Evolutionary conservation across 805 yeast species (phyloP).

Genomic region (Ogataea methylovora): DNA sequence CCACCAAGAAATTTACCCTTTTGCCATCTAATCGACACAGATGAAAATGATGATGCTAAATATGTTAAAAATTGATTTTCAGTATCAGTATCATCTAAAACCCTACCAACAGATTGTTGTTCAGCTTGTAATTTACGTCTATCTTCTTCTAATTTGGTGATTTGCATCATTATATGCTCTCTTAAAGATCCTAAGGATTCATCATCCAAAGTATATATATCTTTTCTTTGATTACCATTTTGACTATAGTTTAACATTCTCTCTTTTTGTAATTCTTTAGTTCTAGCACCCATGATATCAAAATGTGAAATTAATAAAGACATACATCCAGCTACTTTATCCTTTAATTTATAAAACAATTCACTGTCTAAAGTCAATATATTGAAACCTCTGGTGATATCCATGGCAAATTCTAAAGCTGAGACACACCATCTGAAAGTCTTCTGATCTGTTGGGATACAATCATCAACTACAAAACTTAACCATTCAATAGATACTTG

Average conservation of each 20-base stretch:
- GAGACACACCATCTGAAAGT: slow-evolving; percentile 96
- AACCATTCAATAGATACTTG: slow-evolving; percentile 85
- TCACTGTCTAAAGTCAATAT: slow-evolving; percentile 73
- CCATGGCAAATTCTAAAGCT: slow-evolving; percentile 94
- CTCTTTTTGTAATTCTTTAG: slow-evolving; percentile 58
- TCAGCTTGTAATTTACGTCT: slow-evolving; percentile 35
- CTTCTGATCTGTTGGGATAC: slow-evolving; percentile 83
- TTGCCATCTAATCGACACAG: slow-evolving; percentile 94
- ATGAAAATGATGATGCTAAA: slow-evolving; percentile 81
- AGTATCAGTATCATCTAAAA: slow-evolving; percentile 77
- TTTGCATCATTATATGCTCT: slow-evolving; percentile 59
- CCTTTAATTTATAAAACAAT: slow-evolving; percentile 63
- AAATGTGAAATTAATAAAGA: slow-evolving; percentile 89
- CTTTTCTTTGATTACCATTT: slow-evolving; percentile 30
- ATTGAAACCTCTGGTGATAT: slow-evolving; percentile 84
- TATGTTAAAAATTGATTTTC: slow-evolving; percentile 83
- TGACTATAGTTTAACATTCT: slow-evolving; percentile 44
- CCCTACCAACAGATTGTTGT: slow-evolving; percentile 69
- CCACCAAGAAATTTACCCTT: slow-evolving; percentile 91
- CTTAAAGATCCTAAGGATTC: slow-evolving; percentile 50
- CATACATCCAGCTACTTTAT: slow-evolving; percentile 91
- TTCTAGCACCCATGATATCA: slow-evolving; percentile 97
- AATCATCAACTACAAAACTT: slow-evolving; percentile 86
- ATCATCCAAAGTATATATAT: slow-evolving; percentile 46
- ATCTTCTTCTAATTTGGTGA: slow-evolving; percentile 53